Evolutionary conservation across 257 asterid species (phyloP), one percentile per base, ranked within the genome.

Genomic region (Solanum phureja): DNA sequence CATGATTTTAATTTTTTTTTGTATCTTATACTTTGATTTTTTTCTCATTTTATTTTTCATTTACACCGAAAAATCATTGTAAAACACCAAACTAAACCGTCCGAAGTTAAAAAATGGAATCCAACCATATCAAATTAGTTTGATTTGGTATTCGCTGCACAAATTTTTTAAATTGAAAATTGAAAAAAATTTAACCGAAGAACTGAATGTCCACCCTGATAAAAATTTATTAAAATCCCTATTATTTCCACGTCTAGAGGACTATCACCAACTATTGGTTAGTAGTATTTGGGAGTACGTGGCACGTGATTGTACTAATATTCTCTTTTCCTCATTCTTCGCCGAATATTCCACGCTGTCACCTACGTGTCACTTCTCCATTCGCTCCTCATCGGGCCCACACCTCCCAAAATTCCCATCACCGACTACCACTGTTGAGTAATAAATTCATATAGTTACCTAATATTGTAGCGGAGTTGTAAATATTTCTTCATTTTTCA

Each of bases 291-390:
- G 62, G 37, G 84, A 90, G 90, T 95, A 95, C 98, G 96, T 95
- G 96, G 93, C 98, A 94, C 95, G 97, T 95, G 98, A 92, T 14
- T 77, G 84, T 90, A 72, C 88, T 94, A 94, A 94, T 94, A 95
- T 94, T 95, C 98, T 44, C 87, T 90, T 87, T 90, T 90, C 93
- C 96, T 83, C 86, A 83, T 91, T 88, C 76, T 89, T 92, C 94
- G 95, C 83, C 90, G 93, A 89, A 90, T 89, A 92, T 90, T 91
- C 91, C 91, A 86, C 35, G 66, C 58, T 79, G 76, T 83, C 89
- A 24, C 58, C 83, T 91, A 91, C 91, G 92, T 92, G 94, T 83
- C 89, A 72, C 4, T 7, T 8, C 24, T 52, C 35, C 75, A 27
- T 19, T 19, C 11, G 33, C 77, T 88, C 84, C 13, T 87, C 85